A percentile compares a stretch with the other conserved stretches of the same genome.
phyloP scores from a whole-genome alignment of 257 asterid genomes.

The Solanum clarkiae region DNA sequence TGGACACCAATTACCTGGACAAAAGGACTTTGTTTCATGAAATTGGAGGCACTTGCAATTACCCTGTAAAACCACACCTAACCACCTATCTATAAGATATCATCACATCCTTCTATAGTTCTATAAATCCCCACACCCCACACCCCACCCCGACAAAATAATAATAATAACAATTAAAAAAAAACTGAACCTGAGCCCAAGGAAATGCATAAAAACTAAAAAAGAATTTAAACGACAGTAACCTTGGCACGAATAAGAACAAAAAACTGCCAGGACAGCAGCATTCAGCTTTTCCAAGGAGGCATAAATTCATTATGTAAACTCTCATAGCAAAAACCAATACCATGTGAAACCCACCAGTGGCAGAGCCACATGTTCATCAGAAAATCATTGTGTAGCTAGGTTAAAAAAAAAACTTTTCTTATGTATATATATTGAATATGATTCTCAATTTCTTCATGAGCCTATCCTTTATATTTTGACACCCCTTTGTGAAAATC shows the following conservation, averaged over 20 bases:
- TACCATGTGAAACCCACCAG: background rate
- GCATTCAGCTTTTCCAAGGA: background rate
- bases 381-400: background rate
- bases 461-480: background rate
- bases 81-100: background rate
- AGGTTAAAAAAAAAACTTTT: background rate
- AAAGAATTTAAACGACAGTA: background rate
- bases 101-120: background rate
- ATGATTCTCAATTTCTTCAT: background rate
- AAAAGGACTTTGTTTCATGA: background rate
- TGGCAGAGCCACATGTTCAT: background rate
- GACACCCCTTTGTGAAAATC: background rate
- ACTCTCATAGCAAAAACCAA: background rate
- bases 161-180: too few relatives aligned
- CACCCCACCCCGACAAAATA: too few relatives aligned
- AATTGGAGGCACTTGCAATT: background rate
- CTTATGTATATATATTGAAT: background rate
- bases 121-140: too few relatives aligned
- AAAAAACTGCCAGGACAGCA: background rate
- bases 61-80: background rate
- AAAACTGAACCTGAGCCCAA: too few relatives aligned
- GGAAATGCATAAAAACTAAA: background rate
- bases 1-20: constrained; percentile 81
- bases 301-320: background rate
- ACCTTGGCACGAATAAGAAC: background rate